A percentile compares a stretch with the other conserved stretches of the same genome.
phyloP scores from a whole-genome alignment of 257 asterid genomes.

The Cruciata laevipes region DNA sequence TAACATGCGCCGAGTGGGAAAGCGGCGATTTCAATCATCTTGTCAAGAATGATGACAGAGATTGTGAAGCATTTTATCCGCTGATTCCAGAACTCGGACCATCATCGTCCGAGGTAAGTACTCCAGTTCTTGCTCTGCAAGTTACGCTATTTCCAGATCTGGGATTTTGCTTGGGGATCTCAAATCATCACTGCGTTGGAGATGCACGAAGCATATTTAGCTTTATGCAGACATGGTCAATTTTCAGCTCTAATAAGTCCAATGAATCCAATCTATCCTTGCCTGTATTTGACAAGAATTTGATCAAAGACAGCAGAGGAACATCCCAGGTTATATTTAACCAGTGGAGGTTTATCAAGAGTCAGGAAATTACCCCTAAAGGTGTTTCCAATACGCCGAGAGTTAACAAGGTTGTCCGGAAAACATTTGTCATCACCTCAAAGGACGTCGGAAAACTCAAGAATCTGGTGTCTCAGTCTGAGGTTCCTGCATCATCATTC shows the following conservation, averaged over 20 bases:
- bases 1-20: conserved; percentile 21
- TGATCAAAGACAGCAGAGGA: conserved; percentile 20
- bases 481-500: conserved; percentile 26
- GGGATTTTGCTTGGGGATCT: conserved; percentile 32
- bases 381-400: neutral
- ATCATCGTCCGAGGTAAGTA: neutral
- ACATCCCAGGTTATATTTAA: conserved; percentile 3
- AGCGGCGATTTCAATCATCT: conserved; percentile 23
- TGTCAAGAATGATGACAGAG: conserved; percentile 17
- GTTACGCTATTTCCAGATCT: neutral
- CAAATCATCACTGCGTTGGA: conserved; percentile 28
- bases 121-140: conserved; percentile 27
- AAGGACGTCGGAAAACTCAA: conserved; percentile 21
- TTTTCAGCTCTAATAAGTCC: neutral
- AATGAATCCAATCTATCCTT: neutral
- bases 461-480: conserved; percentile 3
- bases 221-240: conserved; percentile 33
- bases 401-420: conserved; percentile 21
- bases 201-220: conserved; percentile 25
- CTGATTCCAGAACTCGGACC: conserved; percentile 24
- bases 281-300: conserved; percentile 21
- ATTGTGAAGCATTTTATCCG: conserved; percentile 19
- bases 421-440: conserved; percentile 21
- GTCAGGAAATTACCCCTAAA: no score
- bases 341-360: neutral